These are phyloP conservation scores for Phytophthora hybrid DNA, from an alignment of 352 stramenopile species.

Conservation along the genomic window DNA sequence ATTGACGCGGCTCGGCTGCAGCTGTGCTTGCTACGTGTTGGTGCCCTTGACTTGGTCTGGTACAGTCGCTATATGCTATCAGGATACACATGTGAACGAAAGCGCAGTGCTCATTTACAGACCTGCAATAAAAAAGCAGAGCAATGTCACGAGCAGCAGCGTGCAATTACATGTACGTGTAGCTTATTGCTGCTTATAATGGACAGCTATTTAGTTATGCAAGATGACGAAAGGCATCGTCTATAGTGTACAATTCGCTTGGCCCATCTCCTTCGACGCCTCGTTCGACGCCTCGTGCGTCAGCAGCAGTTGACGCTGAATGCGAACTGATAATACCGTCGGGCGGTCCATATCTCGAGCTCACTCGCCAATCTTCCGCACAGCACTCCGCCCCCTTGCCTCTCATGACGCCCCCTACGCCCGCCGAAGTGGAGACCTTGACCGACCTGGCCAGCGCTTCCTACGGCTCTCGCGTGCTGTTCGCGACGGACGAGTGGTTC, in stretches of 20 bases:
- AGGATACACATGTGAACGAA: too few relatives aligned
- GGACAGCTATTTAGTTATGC: too few relatives aligned
- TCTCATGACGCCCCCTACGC: conserved; percentile 9
- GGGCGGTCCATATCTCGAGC: neutral
- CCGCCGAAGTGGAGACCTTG: conserved; percentile 38
- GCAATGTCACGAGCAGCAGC: too few relatives aligned
- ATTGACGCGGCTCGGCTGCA: neutral
- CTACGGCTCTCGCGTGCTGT: conserved; percentile 80
- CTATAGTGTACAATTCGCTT: too few relatives aligned
- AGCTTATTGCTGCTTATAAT: too few relatives aligned
- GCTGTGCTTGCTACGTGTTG: neutral
- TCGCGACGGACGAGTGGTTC: conserved; percentile 96
- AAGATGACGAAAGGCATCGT: too few relatives aligned
- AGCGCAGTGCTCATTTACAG: too few relatives aligned
- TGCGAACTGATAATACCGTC: neutral
- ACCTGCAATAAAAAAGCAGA: too few relatives aligned
- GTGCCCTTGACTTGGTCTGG: too few relatives aligned
- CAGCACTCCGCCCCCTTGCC: neutral
- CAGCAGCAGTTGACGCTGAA: neutral
- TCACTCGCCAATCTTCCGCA: conserved; percentile 26
- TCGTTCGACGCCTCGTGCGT: neutral
- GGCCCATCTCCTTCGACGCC: neutral
- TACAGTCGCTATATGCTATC: too few relatives aligned
- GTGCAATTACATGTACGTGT: too few relatives aligned
- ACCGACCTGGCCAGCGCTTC: conserved; percentile 72